These are phyloP conservation scores for Brachypodium distachyon DNA, from an alignment of 202 grass and related monocot genomes.

Conservation along the genomic window DNA sequence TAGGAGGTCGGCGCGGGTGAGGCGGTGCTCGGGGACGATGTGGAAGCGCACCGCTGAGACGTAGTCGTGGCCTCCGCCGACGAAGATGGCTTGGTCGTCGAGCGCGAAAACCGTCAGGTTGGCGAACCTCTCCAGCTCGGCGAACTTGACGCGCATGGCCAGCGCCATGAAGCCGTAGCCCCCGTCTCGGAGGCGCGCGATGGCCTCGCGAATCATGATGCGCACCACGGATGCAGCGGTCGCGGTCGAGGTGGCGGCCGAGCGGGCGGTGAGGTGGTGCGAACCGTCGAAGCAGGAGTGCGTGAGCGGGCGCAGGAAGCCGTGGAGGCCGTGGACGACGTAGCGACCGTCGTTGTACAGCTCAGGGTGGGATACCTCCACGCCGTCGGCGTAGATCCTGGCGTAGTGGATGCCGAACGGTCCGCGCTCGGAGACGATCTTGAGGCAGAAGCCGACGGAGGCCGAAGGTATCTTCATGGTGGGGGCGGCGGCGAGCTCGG, in stretches of 20 bases:
- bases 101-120: conserved; percentile 80
- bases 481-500: conserved; percentile 30
- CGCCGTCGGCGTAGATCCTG: conserved; percentile 53
- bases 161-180: conserved; percentile 62
- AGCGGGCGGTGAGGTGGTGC: neutral
- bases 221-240: conserved; percentile 38
- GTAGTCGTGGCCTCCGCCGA: conserved; percentile 44
- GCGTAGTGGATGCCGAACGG: conserved; percentile 24
- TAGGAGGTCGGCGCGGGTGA: conserved; percentile 44
- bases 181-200: conserved; percentile 49
- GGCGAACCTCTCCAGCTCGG: conserved; percentile 30
- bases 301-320: conserved; percentile 54
- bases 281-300: conserved; percentile 35
- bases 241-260: neutral
- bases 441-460: conserved; percentile 53
- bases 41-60: conserved; percentile 61
- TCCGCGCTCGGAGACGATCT: conserved; percentile 16
- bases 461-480: conserved; percentile 46
- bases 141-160: conserved; percentile 68
- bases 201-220: conserved; percentile 63
- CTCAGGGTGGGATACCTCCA: conserved; percentile 55
- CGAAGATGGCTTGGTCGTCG: conserved; percentile 59
- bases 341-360: conserved; percentile 71
- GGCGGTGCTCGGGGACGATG: conserved; percentile 43
- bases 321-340: conserved; percentile 56